phyloP scores from a whole-genome alignment of 768 basidiomycete species.

The Podaxis carcinomalis region DNA sequence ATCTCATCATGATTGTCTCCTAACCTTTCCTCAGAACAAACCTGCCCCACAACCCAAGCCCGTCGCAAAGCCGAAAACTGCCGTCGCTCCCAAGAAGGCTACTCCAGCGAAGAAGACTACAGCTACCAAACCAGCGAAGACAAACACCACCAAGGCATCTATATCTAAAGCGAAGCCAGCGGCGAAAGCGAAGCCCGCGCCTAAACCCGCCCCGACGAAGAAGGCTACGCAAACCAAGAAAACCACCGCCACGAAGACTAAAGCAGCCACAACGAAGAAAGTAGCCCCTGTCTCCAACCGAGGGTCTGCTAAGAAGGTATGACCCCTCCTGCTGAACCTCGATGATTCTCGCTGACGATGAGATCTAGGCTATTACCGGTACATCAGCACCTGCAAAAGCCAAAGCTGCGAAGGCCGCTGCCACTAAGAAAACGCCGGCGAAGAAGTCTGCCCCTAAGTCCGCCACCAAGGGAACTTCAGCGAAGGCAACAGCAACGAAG shows the following conservation, averaged over 20 bases:
- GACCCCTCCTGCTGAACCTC: not conserved
- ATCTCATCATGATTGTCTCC: constrained; percentile 10
- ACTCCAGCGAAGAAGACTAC: constrained; percentile 23
- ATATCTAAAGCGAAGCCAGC: constrained; percentile 26
- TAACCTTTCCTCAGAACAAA: constrained; percentile 26
- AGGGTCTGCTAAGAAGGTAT: constrained; percentile 37
- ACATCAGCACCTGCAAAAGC: constrained; percentile 37
- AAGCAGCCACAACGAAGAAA: constrained; percentile 32
- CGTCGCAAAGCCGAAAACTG: constrained; percentile 19
- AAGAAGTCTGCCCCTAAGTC: constrained; percentile 30
- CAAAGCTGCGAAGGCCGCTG: constrained; percentile 32
- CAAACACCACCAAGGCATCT: constrained; percentile 18
- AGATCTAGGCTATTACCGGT: constrained; percentile 34
- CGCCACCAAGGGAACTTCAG: constrained; percentile 24
- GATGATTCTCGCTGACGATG: not conserved
- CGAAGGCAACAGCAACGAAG: constrained; percentile 20
- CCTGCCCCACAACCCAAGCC: constrained; percentile 34
- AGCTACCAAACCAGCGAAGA: constrained; percentile 21
- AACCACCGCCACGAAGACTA: constrained; percentile 32
- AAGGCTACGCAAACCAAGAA: constrained; percentile 33
- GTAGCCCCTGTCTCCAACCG: constrained; percentile 31
- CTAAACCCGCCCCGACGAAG: constrained; percentile 28
- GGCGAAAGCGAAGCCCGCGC: constrained; percentile 21
- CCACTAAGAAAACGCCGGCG: constrained; percentile 32
- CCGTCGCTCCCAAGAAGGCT: constrained; percentile 14